Conservation (phyloP, 371 early-diverging fungal genomes). For the Capillidium rhysosporum region DNA sequence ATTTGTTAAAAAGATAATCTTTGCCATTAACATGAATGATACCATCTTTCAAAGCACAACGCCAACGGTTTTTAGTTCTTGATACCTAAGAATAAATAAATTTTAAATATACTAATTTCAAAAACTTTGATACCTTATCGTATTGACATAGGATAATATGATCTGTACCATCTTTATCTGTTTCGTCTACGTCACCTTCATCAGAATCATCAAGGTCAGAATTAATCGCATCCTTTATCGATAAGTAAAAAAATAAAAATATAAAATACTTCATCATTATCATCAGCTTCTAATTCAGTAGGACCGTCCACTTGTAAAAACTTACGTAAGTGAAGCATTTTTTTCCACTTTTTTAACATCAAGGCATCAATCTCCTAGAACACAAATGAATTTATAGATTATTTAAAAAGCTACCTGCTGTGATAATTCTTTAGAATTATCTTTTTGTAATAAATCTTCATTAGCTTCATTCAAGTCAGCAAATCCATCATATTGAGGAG, state of each 20-base stretch:
- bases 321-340: neutral
- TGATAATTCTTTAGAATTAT: too few relatives aligned
- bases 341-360: neutral
- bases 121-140: constrained; percentile 47
- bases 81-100: constrained; percentile 26
- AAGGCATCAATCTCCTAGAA: neutral
- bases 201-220: constrained; percentile 70
- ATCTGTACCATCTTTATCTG: constrained; percentile 45
- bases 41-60: constrained; percentile 86
- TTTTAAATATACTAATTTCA: neutral
- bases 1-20: constrained; percentile 83
- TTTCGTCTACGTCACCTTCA: constrained; percentile 44
- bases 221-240: constrained; percentile 47
- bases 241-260: constrained; percentile 9
- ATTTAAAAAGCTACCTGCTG: neutral
- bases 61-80: constrained; percentile 94
- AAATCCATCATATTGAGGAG: too few relatives aligned
- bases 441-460: too few relatives aligned
- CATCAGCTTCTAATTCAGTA: constrained; percentile 23
- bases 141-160: constrained; percentile 86
- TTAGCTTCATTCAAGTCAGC: too few relatives aligned
- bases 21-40: constrained; percentile 83
- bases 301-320: constrained; percentile 19
- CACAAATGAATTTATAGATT: neutral
- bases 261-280: constrained; percentile 23